These are phyloP conservation scores for Porphyra umbilicalis DNA, from an alignment of 31 red algal genomes.

Conservation along the genomic window DNA sequence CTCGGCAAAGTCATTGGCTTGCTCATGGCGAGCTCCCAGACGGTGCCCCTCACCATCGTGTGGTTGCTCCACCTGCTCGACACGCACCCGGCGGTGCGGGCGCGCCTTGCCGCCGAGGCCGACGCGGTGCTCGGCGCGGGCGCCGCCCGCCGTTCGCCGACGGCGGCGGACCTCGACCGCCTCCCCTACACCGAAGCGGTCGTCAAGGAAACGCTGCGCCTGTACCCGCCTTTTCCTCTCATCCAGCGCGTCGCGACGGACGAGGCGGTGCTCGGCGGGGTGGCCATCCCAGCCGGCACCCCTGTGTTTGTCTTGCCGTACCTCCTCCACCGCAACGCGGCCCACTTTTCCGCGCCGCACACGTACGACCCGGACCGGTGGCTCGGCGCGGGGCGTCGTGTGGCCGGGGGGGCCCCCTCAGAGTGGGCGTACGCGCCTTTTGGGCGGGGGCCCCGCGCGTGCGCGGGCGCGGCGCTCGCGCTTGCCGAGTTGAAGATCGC, in stretches of 20 bases:
- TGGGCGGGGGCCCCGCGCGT: constrained; percentile 81
- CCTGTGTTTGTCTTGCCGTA: constrained; percentile 81
- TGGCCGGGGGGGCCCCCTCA: constrained; percentile 62
- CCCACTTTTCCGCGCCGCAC: constrained; percentile 54
- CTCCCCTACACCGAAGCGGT: constrained; percentile 58
- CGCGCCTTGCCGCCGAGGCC: constrained; percentile 26
- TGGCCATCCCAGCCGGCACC: constrained; percentile 36
- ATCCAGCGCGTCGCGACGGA: constrained; percentile 62
- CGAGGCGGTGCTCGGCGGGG: constrained; percentile 47
- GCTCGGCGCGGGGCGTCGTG: constrained; percentile 1
- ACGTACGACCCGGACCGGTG: constrained; percentile 77
- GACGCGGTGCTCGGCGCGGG: constrained; percentile 16
- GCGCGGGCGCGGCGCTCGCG: constrained; percentile 75
- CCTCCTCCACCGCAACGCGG: constrained; percentile 76
- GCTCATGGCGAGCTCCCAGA: constrained; percentile 92
- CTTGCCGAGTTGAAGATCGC: constrained; percentile 80
- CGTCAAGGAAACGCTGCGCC: constrained; percentile 66
- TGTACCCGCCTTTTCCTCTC: constrained; percentile 90
- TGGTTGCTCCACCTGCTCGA: constrained; percentile 74
- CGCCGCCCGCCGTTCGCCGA: background rate
- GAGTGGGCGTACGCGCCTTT: constrained; percentile 87
- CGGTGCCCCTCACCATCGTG: constrained; percentile 68
- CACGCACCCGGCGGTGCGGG: constrained; percentile 32
- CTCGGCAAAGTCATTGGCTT: constrained; percentile 91
- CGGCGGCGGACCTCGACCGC: constrained; percentile 24